phyloP scores from a whole-genome alignment of 1,284 basidiomycete genomes.

The Austroboletus rostrupii region DNA sequence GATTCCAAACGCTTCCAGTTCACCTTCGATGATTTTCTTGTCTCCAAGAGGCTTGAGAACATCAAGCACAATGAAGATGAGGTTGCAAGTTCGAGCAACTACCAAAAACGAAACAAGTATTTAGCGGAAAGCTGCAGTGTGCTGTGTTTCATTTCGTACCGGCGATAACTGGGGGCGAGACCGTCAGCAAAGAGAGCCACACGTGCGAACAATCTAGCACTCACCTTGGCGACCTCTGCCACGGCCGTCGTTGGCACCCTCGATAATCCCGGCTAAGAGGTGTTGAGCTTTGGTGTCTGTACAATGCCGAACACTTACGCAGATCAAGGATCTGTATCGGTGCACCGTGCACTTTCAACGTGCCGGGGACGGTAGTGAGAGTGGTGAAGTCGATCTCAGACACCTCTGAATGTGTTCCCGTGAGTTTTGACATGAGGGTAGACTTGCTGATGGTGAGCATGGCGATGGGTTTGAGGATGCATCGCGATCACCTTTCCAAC shows the following conservation, averaged over 20 bases:
- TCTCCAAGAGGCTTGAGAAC: conserved; percentile 96
- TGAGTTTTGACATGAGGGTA: conserved; percentile 96
- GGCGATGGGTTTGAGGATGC: neutral
- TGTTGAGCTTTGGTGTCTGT: neutral
- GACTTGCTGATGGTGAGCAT: conserved; percentile 50
- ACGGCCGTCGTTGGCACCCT: conserved; percentile 97
- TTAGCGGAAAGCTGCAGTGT: conserved; percentile 7
- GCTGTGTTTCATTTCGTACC: conserved; percentile 46
- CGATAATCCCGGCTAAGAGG: conserved; percentile 87
- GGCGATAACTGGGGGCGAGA: conserved; percentile 60
- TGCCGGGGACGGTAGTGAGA: conserved; percentile 91
- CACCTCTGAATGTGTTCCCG: conserved; percentile 96
- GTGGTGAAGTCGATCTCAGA: conserved; percentile 99
- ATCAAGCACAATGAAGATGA: conserved; percentile 98
- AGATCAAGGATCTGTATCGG: conserved; percentile 86
- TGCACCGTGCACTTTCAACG: conserved; percentile 91
- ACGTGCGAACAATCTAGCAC: conserved; percentile 19
- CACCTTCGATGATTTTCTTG: conserved; percentile 86
- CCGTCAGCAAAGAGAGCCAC: conserved; percentile 2
- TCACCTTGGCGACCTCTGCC: conserved; percentile 94
- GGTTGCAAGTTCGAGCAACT: conserved; percentile 96
- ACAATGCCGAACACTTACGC: conserved; percentile 52
- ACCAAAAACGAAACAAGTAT: conserved; percentile 16
- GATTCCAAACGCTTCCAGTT: conserved; percentile 96
- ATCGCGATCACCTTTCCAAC: conserved; percentile 70